These are phyloP conservation scores for Barnettozyma wickerhamii DNA, from an alignment of 805 yeast genomes.

Conservation along the genomic window DNA sequence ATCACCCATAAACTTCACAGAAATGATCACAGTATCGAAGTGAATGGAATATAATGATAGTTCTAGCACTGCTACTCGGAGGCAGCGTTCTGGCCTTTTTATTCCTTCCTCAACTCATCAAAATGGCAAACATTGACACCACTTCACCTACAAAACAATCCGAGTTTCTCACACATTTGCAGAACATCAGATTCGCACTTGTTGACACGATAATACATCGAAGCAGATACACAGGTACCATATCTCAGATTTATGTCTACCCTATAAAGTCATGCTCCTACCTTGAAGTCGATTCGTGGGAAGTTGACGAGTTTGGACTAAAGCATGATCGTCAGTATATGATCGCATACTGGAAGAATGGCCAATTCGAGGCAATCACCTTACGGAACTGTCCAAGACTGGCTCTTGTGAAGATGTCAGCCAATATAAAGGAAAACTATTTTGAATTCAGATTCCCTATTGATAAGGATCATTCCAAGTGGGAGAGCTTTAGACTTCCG, in stretches of 20 bases:
- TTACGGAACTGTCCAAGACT: constrained; percentile 16
- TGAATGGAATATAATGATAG: too few species aligned
- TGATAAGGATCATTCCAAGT: neutral
- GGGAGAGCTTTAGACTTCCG: constrained; percentile 15
- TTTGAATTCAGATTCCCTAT: constrained; percentile 16
- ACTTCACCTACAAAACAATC: neutral
- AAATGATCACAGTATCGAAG: too few species aligned
- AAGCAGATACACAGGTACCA: constrained; percentile 6
- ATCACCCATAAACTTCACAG: too few species aligned
- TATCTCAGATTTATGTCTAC: constrained; percentile 14
- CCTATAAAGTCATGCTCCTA: constrained; percentile 20
- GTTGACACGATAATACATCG: neutral
- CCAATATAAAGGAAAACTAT: constrained; percentile 15
- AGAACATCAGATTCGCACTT: constrained; percentile 1
- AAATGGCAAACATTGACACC: neutral
- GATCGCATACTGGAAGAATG: constrained; percentile 18
- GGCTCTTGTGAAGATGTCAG: constrained; percentile 12
- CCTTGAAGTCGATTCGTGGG: constrained; percentile 15
- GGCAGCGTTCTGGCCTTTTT: neutral
- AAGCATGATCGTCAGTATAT: constrained; percentile 22
- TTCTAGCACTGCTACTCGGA: too few species aligned
- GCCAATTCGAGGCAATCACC: constrained; percentile 16
- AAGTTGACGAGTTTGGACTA: constrained; percentile 19
- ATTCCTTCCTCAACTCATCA: neutral
- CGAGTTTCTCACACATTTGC: neutral